Evolutionary conservation across 148 eudicot species (phyloP).

Genomic region (Pouteria glomerata): DNA sequence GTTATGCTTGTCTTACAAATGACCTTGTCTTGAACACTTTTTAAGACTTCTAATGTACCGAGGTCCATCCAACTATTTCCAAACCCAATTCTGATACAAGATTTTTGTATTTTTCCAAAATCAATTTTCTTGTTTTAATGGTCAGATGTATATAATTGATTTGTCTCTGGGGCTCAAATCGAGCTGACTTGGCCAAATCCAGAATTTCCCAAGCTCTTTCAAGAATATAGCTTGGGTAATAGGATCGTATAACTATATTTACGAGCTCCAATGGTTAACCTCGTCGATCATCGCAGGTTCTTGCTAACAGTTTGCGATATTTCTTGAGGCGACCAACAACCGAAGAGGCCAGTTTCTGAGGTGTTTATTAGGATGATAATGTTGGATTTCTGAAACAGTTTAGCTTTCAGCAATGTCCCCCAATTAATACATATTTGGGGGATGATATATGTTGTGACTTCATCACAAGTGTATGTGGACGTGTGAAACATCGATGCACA

Average conservation of each 20-base stretch:
- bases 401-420: neutral
- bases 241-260: neutral
- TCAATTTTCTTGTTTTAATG: neutral
- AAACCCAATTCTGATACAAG: neutral
- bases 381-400: neutral
- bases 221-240: neutral
- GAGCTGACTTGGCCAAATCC: neutral
- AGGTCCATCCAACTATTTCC: neutral
- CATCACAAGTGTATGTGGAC: neutral
- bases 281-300: slow-evolving; percentile 37
- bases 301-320: slow-evolving; percentile 78
- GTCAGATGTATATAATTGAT: neutral
- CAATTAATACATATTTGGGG: neutral
- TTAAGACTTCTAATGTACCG: neutral
- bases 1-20: neutral
- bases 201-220: neutral
- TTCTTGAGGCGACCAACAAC: slow-evolving; percentile 84
- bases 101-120: neutral
- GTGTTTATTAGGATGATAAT: neutral
- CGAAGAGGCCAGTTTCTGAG: slow-evolving; percentile 79
- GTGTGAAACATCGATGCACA: neutral
- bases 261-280: neutral
- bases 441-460: neutral
- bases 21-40: neutral
- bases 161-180: neutral